These are phyloP conservation scores for Penicillium coprophilum DNA, from an alignment of 495 filamentous ascomycete species.

Conservation along the genomic window DNA sequence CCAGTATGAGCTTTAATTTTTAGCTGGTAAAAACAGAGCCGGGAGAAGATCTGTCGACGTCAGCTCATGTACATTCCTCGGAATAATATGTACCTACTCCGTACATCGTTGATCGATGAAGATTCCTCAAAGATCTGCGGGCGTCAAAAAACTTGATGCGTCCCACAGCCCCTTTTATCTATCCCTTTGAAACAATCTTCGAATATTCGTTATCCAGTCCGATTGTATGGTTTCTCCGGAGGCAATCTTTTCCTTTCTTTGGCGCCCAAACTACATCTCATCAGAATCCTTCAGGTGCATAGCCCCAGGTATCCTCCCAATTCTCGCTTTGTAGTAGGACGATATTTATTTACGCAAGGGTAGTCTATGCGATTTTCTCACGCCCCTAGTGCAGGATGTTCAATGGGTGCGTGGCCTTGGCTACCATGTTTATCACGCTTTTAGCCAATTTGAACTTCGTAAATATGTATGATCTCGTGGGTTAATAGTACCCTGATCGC, in stretches of 20 bases:
- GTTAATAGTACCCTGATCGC: not conserved
- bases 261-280: not conserved
- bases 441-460: not conserved
- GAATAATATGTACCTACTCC: not conserved
- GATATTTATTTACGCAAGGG: not conserved
- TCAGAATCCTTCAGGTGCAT: not conserved
- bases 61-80: conserved; percentile 6
- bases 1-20: not conserved
- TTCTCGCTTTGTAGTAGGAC: not conserved
- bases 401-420: not conserved
- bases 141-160: not conserved
- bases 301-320: not conserved
- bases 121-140: not conserved
- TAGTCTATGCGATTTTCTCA: not conserved
- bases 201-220: not conserved
- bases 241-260: not conserved
- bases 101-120: not conserved
- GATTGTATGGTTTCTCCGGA: not conserved
- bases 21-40: not conserved
- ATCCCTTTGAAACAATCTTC: not conserved
- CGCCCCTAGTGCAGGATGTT: not conserved
- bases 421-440: not conserved
- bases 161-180: not conserved
- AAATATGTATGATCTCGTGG: not conserved
- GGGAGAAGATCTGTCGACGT: not conserved